Base-by-base conservation (phyloP, 2,329 filamentous ascomycete genomes). In the Periconia macrospinosa region DNA sequence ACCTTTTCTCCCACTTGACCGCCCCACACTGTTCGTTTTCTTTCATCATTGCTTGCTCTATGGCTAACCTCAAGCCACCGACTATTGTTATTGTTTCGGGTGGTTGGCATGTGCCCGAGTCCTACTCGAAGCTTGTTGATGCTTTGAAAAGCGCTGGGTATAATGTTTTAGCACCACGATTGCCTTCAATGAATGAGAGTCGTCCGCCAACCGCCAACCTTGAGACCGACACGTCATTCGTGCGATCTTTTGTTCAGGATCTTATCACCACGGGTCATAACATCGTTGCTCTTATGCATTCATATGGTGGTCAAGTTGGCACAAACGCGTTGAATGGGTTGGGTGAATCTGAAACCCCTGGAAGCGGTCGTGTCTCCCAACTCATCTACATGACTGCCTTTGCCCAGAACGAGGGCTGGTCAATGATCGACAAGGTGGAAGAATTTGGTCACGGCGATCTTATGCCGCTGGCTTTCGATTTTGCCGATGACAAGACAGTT, bases 311-410 rank as follows among this genome's bases (percentile, higher is more conserved):
- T n/a, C 45, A 52, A 43, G 52, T 52, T 15, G 55, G 52, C 44
- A 54, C 49, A 8, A 54, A 55, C 33, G 55, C 52, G 1, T 23
- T 49, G n/a, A 17, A 46, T 30, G 49, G 46, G 15, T 18, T 57
- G n/a, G 19, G 30, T 13, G 6, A 15, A 11, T 6, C 23, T 18
- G 18, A 23, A 17, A n/a, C 15, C 6, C 15, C 13, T 3, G 30
- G 19, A 45, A 18, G n/a, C 3, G 42, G 41, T 45, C 19, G 33
- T 15, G 40, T 58, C n/a, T 33, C 53, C n/a, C 46, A 58, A 17
- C 49, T 60, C 18, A 55, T 60, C 10, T 60, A 59, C 45, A 47
- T 61, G 49, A 40, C 50, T 1, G 59, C 59, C 13, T 54, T 37
- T 41, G 55, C 57, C 18, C 17, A 47, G 8, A 20, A 19, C 19